A percentile compares a stretch with the other conserved stretches of the same genome.
phyloP scores from a whole-genome alignment of 176 grass and related monocot species.

The Avena atlantica region DNA sequence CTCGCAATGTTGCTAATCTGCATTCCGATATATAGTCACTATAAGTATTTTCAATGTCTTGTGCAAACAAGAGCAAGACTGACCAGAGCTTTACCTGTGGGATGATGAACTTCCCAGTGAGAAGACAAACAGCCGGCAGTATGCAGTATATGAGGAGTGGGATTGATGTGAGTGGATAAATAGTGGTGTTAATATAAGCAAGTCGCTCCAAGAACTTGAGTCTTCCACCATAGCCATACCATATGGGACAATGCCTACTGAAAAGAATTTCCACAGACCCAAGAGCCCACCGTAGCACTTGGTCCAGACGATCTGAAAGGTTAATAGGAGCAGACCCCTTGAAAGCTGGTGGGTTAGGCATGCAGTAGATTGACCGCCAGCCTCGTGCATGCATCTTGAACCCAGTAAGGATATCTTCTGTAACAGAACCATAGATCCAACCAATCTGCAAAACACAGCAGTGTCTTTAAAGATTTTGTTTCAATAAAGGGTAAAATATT shows the following conservation, averaged over 20 bases:
- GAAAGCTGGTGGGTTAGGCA: constrained; percentile 82
- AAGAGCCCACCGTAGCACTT: constrained; percentile 92
- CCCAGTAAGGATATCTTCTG: constrained; percentile 92
- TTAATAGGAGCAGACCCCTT: constrained; percentile 94
- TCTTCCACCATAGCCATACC: constrained; percentile 86
- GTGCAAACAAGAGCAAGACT: background rate
- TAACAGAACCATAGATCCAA: constrained; percentile 97
- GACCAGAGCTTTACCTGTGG: constrained; percentile 63
- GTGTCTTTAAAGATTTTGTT: background rate
- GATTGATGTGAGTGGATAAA: constrained; percentile 83
- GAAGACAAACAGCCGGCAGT: constrained; percentile 82
- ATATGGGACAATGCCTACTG: constrained; percentile 90
- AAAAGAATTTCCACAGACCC: constrained; percentile 95
- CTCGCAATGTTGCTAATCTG: constrained; percentile 87
- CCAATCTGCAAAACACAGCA: constrained; percentile 71
- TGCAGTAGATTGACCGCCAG: constrained; percentile 90
- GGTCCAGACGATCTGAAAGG: constrained; percentile 92
- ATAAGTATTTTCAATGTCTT: background rate
- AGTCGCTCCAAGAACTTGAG: constrained; percentile 91
- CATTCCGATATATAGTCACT: constrained; percentile 30
- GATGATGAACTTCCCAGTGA: constrained; percentile 92
- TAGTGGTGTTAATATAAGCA: constrained; percentile 90
- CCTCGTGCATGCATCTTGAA: constrained; percentile 97
- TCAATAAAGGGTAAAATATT: background rate
- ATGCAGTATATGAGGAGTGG: constrained; percentile 85